Percentiles rank a stretch among this genome's conserved stretches.
These are phyloP conservation scores for Phytophthora aleatoria DNA, from an alignment of 352 stramenopile genomes.

Conservation along the genomic window DNA sequence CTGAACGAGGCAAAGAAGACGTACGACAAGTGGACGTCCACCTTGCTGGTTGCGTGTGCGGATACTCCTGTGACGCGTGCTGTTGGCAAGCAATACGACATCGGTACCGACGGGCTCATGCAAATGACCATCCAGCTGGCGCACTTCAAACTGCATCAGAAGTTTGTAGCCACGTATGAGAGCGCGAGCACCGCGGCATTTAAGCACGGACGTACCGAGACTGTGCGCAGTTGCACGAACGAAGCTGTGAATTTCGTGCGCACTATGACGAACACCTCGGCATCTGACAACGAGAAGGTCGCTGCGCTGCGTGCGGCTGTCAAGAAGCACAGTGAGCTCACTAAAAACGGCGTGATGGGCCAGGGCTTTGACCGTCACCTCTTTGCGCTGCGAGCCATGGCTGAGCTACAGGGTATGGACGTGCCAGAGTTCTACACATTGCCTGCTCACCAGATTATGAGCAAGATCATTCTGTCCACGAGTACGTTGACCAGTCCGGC, in stretches of 20 bases:
- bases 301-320: slow-evolving; percentile 69
- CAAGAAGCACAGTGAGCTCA: slow-evolving; percentile 89
- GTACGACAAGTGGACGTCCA: slow-evolving; percentile 69
- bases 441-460: slow-evolving; percentile 79
- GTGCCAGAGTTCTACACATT: slow-evolving; percentile 82
- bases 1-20: slow-evolving; percentile 71
- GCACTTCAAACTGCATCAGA: slow-evolving; percentile 83
- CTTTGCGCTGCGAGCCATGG: slow-evolving; percentile 80
- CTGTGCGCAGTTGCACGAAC: slow-evolving; percentile 89
- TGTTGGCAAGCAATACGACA: slow-evolving; percentile 69
- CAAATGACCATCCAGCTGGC: slow-evolving; percentile 92
- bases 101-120: slow-evolving; percentile 90
- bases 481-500: slow-evolving; percentile 87
- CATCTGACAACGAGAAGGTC: slow-evolving; percentile 63
- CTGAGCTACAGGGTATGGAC: slow-evolving; percentile 56
- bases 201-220: slow-evolving; percentile 91
- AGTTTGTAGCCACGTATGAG: slow-evolving; percentile 90
- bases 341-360: slow-evolving; percentile 91
- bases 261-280: slow-evolving; percentile 63
- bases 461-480: slow-evolving; percentile 91
- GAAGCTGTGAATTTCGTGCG: slow-evolving; percentile 81
- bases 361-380: slow-evolving; percentile 91
- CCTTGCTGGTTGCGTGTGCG: slow-evolving; percentile 71
- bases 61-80: slow-evolving; percentile 74
- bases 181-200: slow-evolving; percentile 90